Percentiles rank a stretch among this genome's conserved stretches.
Conservation (phyloP, 345 rosid genomes). For the Trapa incisa region DNA sequence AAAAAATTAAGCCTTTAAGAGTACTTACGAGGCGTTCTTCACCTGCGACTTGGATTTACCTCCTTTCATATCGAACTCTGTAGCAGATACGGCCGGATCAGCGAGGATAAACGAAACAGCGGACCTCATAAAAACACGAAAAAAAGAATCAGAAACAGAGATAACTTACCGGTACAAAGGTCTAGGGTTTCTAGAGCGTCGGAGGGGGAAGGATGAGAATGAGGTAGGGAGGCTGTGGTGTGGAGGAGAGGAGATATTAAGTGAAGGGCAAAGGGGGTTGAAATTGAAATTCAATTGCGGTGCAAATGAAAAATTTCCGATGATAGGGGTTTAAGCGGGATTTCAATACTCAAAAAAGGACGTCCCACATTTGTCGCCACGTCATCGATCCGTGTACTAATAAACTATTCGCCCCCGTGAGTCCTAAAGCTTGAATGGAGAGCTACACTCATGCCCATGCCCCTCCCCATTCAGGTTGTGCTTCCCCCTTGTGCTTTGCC, state of each 20-base stretch:
- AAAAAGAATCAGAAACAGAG: neutral
- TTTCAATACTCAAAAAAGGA: slow-evolving; percentile 16
- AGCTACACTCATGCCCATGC: too few species aligned
- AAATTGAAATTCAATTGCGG: slow-evolving; percentile 61
- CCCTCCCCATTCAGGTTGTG: neutral
- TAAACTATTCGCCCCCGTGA: slow-evolving; percentile 2
- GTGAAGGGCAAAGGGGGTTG: slow-evolving; percentile 22
- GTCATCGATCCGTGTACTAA: slow-evolving; percentile 48
- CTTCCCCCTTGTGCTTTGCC: slow-evolving; percentile 3
- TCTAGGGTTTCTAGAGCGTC: slow-evolving; percentile 12
- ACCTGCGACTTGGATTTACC: slow-evolving; percentile 72
- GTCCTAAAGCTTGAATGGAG: too few species aligned
- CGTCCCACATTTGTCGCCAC: slow-evolving; percentile 17
- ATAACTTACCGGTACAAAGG: slow-evolving; percentile 13
- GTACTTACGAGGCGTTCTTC: slow-evolving; percentile 53
- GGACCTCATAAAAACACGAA: neutral
- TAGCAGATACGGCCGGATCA: slow-evolving; percentile 6
- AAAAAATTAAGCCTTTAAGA: neutral
- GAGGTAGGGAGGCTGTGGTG: neutral
- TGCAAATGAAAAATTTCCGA: slow-evolving; percentile 35
- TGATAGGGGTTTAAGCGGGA: slow-evolving; percentile 65
- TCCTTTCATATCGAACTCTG: slow-evolving; percentile 81
- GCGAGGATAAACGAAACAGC: neutral
- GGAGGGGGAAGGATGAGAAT: slow-evolving; percentile 5
- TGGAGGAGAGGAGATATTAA: slow-evolving; percentile 30